phyloP scores from a whole-genome alignment of 108 stramenopile species.

The Cyclotella choctawhatcheeana region DNA sequence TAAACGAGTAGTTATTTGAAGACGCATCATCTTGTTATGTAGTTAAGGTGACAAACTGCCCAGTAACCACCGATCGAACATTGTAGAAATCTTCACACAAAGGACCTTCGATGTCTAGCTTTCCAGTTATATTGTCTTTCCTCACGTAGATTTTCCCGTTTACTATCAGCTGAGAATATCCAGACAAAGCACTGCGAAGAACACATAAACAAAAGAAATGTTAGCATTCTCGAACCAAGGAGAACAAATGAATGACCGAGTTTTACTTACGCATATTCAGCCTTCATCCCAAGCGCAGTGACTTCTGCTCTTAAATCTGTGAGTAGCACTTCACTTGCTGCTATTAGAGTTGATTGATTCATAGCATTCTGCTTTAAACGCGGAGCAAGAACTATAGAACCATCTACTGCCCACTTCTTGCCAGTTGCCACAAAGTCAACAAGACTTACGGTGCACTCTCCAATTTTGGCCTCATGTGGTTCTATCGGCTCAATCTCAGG shows the following conservation, averaged over 20 bases:
- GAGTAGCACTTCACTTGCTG: constrained; percentile 85
- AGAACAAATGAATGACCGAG: not conserved
- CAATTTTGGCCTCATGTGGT: constrained; percentile 76
- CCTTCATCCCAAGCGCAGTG: constrained; percentile 88
- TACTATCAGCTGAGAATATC: constrained; percentile 78
- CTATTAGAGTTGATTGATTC: constrained; percentile 66
- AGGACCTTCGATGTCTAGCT: constrained; percentile 86
- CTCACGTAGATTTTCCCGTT: constrained; percentile 82
- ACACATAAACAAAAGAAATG: not conserved
- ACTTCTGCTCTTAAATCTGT: constrained; percentile 88
- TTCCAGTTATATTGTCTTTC: constrained; percentile 74
- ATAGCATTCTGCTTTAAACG: constrained; percentile 31
- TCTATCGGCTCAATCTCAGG: constrained; percentile 65
- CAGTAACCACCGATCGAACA: constrained; percentile 74
- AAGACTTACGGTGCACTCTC: constrained; percentile 84
- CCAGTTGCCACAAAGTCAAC: constrained; percentile 86
- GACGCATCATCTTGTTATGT: too few relatives aligned
- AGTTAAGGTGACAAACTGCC: constrained; percentile 64
- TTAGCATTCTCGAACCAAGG: not conserved
- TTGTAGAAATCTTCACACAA: constrained; percentile 87
- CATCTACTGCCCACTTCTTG: constrained; percentile 84
- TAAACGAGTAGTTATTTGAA: too few relatives aligned
- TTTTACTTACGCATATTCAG: constrained; percentile 62
- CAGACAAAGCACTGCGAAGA: constrained; percentile 58
- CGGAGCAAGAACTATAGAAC: constrained; percentile 87